These are phyloP conservation scores for Globisporangium cystogenes DNA, from an alignment of 352 stramenopile species.

Conservation along the genomic window DNA sequence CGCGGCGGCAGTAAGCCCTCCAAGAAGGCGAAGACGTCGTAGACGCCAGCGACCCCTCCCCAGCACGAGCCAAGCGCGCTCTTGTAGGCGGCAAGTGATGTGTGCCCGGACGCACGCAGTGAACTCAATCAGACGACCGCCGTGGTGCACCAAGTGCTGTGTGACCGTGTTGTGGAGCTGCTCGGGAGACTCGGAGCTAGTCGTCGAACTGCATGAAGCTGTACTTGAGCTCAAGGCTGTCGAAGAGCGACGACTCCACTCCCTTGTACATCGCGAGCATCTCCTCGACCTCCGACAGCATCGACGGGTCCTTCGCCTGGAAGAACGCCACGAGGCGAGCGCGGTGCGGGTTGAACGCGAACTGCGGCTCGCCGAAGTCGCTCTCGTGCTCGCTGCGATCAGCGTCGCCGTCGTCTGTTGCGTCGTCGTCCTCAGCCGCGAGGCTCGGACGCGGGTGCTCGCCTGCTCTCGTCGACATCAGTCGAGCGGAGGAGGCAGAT, in stretches of 20 bases:
- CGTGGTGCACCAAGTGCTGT: background rate
- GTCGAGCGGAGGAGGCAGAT: background rate
- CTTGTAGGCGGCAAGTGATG: too few species aligned
- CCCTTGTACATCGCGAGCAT: conserved; percentile 73
- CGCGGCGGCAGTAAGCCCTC: conserved; percentile 21
- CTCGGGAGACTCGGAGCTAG: background rate
- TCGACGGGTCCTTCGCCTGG: conserved; percentile 52
- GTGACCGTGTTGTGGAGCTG: background rate
- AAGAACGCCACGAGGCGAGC: conserved; percentile 58
- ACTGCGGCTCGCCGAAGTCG: conserved; percentile 1
- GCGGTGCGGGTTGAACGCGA: conserved; percentile 32
- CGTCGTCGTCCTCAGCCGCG: background rate
- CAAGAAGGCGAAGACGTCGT: conserved; percentile 58
- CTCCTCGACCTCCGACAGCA: conserved; percentile 60
- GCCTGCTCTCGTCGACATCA: background rate
- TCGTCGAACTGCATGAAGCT: conserved; percentile 63
- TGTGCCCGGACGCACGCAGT: too few species aligned
- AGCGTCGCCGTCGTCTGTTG: background rate
- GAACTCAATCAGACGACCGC: too few species aligned
- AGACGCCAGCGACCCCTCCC: conserved; percentile 8
- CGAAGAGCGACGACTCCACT: conserved; percentile 69
- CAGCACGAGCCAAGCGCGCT: background rate
- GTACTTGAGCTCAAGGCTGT: conserved; percentile 84
- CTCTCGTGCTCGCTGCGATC: background rate
- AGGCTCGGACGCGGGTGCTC: background rate